Base-by-base conservation (phyloP, 75 land plant genomes). In the Selaginella tamariscina region DNA sequence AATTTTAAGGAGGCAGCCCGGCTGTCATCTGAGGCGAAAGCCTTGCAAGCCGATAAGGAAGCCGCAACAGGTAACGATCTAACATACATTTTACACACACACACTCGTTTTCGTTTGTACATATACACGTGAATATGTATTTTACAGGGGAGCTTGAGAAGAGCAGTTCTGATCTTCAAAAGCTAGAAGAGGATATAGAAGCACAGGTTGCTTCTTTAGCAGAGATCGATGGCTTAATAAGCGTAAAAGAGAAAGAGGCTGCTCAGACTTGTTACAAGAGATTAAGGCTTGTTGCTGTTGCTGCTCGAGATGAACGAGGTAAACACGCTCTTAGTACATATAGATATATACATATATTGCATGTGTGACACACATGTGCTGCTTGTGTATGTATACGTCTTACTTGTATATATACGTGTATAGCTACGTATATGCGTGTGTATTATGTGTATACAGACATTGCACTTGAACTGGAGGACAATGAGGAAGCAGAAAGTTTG, bases 1-100 rank as follows among this genome's bases (percentile, higher is more conserved):
- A 88, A 88, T 64, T 88, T 88, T 75, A 88, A 86, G 70, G 93
- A 88, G 79, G 93, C 93, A 24, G 89, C 82, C 21, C 69, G 89
- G 30, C 55, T 88, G 62, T 84, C 93, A 33, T 70, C 86, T 5
- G 93, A 88, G 64, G 89, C 93, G 24, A 88, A 88, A 75, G 71
- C 75, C 28, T 66, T 86, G 39, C 69, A 29, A 33, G 29, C 60
- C n/a, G 90, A 83, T 28, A 81, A 73, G 68, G 93, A 83, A 21
- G 65, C 32, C 21, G 5, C n/a, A n/a, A n/a, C n/a, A n/a, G n/a
- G n/a, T n/a, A n/a, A n/a, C n/a, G n/a, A n/a, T n/a, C n/a, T n/a
- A n/a, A n/a, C n/a, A n/a, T n/a, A n/a, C n/a, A n/a, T n/a, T n/a
- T n/a, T n/a, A n/a, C n/a, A n/a, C n/a, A n/a, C n/a, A n/a, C n/a